Percentiles rank a stretch among this genome's conserved stretches.
Conservation (phyloP, 305 asterid genomes). For the Fraxinus velutina region DNA sequence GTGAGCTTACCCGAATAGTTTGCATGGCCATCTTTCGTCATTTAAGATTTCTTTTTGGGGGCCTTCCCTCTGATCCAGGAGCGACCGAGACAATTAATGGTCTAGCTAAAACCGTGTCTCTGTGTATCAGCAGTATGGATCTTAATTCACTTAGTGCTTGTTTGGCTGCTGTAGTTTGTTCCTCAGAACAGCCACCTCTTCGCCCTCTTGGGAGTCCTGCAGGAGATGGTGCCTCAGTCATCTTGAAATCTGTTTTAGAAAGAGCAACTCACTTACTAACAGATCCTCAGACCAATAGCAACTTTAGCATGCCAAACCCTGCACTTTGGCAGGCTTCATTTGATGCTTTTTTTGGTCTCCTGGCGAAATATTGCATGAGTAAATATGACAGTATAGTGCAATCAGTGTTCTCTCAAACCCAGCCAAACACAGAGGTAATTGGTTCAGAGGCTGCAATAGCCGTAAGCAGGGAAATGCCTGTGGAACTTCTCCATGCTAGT, state of each 20-base stretch:
- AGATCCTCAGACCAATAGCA: conserved; percentile 53
- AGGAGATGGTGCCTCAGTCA: conserved; percentile 86
- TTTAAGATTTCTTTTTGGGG: conserved; percentile 75
- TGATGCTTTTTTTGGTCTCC: conserved; percentile 73
- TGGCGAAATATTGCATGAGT: conserved; percentile 68
- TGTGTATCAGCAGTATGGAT: conserved; percentile 65
- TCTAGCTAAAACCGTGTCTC: conserved; percentile 59
- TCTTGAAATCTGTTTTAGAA: conserved; percentile 75
- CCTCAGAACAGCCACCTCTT: conserved; percentile 91
- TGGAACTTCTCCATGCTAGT: conserved; percentile 85
- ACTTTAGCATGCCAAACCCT: conserved; percentile 60
- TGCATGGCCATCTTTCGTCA: conserved; percentile 95
- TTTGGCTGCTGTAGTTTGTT: conserved; percentile 94
- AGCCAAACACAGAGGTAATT: conserved; percentile 32
- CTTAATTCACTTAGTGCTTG: conserved; percentile 88
- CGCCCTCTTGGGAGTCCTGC: conserved; percentile 82
- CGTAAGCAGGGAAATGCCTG: conserved; percentile 84
- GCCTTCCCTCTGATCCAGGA: conserved; percentile 60
- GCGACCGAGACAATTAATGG: conserved; percentile 46
- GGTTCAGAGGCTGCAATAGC: conserved; percentile 67
- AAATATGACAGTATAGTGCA: conserved; percentile 72
- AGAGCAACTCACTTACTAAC: conserved; percentile 65
- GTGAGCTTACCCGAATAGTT: conserved; percentile 79
- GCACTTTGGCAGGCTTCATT: conserved; percentile 96
- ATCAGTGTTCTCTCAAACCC: conserved; percentile 42